Evolutionary conservation across 1,284 basidiomycete genomes (phyloP).

Genomic region (Sphaerobolus stellatus): DNA sequence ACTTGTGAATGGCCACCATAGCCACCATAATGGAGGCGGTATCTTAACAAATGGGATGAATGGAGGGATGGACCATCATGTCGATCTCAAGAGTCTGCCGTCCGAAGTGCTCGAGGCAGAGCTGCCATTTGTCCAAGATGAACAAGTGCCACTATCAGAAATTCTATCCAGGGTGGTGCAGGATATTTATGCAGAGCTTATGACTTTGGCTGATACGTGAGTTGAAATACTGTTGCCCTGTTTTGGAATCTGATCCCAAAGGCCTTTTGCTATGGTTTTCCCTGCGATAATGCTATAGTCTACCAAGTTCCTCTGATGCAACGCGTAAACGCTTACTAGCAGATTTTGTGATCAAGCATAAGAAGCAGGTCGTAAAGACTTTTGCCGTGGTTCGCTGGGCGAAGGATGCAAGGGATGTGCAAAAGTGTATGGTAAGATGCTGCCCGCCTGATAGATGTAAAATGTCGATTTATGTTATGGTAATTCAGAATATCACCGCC

Average conservation of each 20-base stretch:
- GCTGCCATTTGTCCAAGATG: slow-evolving; percentile 72
- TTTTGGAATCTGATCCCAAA: slow-evolving; percentile 9
- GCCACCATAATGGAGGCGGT: background rate
- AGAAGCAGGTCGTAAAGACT: slow-evolving; percentile 87
- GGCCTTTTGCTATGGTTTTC: slow-evolving; percentile 6
- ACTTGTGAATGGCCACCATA: background rate
- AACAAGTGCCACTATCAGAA: slow-evolving; percentile 72
- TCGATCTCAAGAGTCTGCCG: slow-evolving; percentile 21
- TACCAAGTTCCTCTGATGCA: slow-evolving; percentile 82
- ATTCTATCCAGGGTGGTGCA: slow-evolving; percentile 76
- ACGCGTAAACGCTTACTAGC: slow-evolving; percentile 80
- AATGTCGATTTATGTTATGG: background rate
- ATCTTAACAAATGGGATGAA: slow-evolving; percentile 5
- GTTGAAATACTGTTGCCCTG: slow-evolving; percentile 26
- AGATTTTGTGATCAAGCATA: slow-evolving; percentile 84
- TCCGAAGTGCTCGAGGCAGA: slow-evolving; percentile 65
- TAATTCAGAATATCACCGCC: slow-evolving; percentile 70
- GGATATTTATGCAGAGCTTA: slow-evolving; percentile 79
- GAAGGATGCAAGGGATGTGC: slow-evolving; percentile 73
- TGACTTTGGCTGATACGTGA: slow-evolving; percentile 84
- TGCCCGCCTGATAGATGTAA: background rate
- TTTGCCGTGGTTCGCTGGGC: slow-evolving; percentile 85
- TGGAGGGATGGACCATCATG: background rate
- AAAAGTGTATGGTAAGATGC: slow-evolving; percentile 74
- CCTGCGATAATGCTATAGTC: slow-evolving; percentile 41